Conservation (phyloP, 306 rosid species). For the Alnus rubra region DNA sequence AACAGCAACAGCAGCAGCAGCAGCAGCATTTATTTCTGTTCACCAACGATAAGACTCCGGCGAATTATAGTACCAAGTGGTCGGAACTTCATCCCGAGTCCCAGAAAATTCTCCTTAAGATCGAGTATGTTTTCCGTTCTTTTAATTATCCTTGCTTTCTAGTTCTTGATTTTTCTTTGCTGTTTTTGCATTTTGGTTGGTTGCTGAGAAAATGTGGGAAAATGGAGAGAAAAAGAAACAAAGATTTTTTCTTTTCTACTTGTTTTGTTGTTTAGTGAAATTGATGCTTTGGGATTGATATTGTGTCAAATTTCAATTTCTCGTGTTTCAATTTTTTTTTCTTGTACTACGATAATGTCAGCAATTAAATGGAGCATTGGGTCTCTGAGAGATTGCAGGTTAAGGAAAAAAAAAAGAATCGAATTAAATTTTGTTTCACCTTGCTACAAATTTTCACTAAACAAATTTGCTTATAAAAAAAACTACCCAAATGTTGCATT, state of each 20-base stretch:
- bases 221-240: background rate
- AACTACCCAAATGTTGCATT: background rate
- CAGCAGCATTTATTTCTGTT: slow-evolving; percentile 59
- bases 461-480: background rate
- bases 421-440: background rate
- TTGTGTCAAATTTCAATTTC: background rate
- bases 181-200: slow-evolving; percentile 4
- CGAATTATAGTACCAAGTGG: slow-evolving; percentile 88
- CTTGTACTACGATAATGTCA: background rate
- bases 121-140: slow-evolving; percentile 54
- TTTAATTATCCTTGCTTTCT: background rate
- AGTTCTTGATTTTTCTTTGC: background rate
- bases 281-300: background rate
- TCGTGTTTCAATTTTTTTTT: background rate
- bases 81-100: slow-evolving; percentile 92
- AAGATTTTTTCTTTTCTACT: background rate
- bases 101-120: slow-evolving; percentile 83
- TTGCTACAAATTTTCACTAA: background rate
- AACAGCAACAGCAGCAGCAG: slow-evolving; percentile 37
- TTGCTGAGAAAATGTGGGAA: slow-evolving; percentile 2
- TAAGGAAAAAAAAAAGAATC: background rate
- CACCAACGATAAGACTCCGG: slow-evolving; percentile 75
- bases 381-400: background rate
- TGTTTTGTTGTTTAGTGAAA: background rate
- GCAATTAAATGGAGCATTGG: background rate